Conservation (phyloP, 805 yeast species). For the Candida nitratophila region DNA sequence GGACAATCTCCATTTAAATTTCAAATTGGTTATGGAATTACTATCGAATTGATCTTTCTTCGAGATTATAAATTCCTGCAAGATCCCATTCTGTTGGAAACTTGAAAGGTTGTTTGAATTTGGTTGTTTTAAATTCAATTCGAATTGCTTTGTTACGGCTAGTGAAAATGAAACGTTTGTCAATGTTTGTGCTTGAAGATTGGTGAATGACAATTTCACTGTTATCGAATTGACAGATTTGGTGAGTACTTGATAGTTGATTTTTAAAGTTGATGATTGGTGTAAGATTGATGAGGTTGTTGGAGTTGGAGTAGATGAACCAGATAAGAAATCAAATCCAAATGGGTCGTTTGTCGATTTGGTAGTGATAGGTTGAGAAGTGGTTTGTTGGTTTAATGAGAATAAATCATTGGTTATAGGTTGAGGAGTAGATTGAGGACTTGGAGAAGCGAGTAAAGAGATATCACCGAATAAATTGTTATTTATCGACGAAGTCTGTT, state of each 20-base stretch:
- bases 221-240: slow-evolving; percentile 16
- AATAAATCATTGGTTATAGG: not conserved
- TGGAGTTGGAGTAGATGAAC: slow-evolving; percentile 3
- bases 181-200: slow-evolving; percentile 45
- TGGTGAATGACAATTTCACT: slow-evolving; percentile 22
- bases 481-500: not conserved
- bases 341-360: slow-evolving; percentile 24
- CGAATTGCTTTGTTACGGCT: slow-evolving; percentile 28
- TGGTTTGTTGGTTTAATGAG: too few relatives aligned
- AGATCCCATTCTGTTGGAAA: slow-evolving; percentile 14
- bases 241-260: slow-evolving; percentile 16
- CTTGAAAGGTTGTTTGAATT: slow-evolving; percentile 12
- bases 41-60: slow-evolving; percentile 11
- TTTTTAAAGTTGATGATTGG: slow-evolving; percentile 14
- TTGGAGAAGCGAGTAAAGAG: slow-evolving; percentile 1
- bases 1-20: slow-evolving; percentile 70
- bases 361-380: too few relatives aligned
- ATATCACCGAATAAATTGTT: not conserved
- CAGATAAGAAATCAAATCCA: slow-evolving; percentile 23
- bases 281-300: slow-evolving; percentile 3
- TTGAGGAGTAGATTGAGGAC: slow-evolving; percentile 3
- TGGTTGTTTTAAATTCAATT: slow-evolving; percentile 21
- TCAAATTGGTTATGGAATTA: slow-evolving; percentile 25
- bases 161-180: slow-evolving; percentile 31
- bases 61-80: slow-evolving; percentile 17